Base-by-base conservation (phyloP, 208 protist genomes). In the Wallacemonas collosoma region DNA sequence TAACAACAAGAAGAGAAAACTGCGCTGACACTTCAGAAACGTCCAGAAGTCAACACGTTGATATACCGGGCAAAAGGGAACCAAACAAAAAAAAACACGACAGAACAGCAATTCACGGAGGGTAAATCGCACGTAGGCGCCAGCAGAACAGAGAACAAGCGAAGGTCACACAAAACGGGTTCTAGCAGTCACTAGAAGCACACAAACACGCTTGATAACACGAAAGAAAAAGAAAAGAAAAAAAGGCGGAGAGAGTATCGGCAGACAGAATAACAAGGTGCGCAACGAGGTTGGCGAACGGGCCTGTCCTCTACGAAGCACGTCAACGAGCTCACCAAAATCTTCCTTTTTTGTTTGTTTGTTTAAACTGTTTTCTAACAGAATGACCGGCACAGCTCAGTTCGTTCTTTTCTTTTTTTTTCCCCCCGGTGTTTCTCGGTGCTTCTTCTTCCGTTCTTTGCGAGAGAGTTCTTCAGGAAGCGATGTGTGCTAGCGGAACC, bases 371-470 rank as follows among this genome's bases (percentile, higher is more conserved):
- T 74, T 55, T 65, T 58, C 40, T 61, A 72, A 41, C 3, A 58
- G 61, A 48, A 66, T 12, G 12, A 12, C 6, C 45, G 0, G 45
- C 6, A 50, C 45, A 50, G 12, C 12, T 12, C 12, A 50, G 6
- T 50, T 47, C 50, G 55, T 41, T 69, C 50, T 71, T 55, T 68
- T 36, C 50, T 68, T 26, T 68, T 71, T 79, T 69, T 64, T 57
- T 9, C 1, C n/a, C 36, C 51, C 62, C 43, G 43, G 15, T 65
- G 36, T 43, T 50, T 50, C 6, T 50, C 6, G 45, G 6, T 6
- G 45, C 8, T 50, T 50, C 45, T 50, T 50, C 12, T 50, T 50
- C 26, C 26, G 26, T 26, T 26, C 26, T 26, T 26, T 26, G 26
- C 0, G 26, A 26, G 26, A 26, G 26, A 26, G 26, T 26, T 26